Evolutionary conservation across 805 yeast genomes (phyloP).

Genomic region (Blastobotrys peoriensis): DNA sequence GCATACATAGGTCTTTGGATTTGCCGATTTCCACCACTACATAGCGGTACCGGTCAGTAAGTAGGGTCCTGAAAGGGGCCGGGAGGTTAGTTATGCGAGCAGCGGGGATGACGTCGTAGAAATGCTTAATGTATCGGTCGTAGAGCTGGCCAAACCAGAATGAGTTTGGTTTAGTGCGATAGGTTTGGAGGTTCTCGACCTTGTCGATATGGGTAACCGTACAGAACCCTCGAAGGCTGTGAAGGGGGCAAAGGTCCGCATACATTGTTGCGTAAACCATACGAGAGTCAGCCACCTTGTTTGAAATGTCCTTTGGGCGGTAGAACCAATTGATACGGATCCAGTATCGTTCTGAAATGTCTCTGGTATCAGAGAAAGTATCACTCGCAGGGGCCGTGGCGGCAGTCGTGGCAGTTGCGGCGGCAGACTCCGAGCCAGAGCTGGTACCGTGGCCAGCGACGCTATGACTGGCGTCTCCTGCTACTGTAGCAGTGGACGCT

Average conservation of each 20-base stretch:
- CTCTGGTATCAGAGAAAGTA: constrained; percentile 20
- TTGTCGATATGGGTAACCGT: constrained; percentile 64
- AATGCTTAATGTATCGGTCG: constrained; percentile 77
- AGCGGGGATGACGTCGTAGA: constrained; percentile 74
- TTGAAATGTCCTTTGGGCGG: constrained; percentile 77
- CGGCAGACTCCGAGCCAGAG: constrained; percentile 10
- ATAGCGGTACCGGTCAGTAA: constrained; percentile 62
- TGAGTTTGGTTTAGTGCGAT: constrained; percentile 52
- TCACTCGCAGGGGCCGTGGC: not conserved
- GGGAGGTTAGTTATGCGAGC: constrained; percentile 52
- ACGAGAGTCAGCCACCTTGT: constrained; percentile 63
- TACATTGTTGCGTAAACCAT: constrained; percentile 79
- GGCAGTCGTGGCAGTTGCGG: constrained; percentile 12
- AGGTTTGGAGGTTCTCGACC: constrained; percentile 51
- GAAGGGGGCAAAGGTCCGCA: constrained; percentile 72
- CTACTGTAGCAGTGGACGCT: too few species aligned
- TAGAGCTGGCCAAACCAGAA: constrained; percentile 83
- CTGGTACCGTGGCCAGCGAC: not conserved
- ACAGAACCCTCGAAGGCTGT: constrained; percentile 69
- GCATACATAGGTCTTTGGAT: constrained; percentile 53
- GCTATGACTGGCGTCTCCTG: constrained; percentile 3
- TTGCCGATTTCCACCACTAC: constrained; percentile 69
- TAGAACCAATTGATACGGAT: constrained; percentile 87
- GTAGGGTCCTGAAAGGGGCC: constrained; percentile 49
- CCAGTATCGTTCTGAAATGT: constrained; percentile 46